Evolutionary conservation across 345 rosid species (phyloP).

Genomic region (Syzygium aromaticum): DNA sequence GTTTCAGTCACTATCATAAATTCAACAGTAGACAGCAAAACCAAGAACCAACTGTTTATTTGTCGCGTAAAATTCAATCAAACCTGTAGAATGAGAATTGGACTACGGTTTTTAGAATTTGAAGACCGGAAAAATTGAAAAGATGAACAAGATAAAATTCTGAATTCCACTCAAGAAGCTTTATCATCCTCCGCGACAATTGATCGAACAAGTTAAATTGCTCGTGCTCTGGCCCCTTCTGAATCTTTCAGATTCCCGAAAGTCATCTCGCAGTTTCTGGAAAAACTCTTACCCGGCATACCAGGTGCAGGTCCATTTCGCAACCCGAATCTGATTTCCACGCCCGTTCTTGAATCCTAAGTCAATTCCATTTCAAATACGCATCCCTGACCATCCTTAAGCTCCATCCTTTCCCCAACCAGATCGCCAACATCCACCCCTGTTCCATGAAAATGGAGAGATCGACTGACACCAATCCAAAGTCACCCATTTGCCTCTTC

Average conservation of each 20-base stretch:
- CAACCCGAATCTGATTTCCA: not conserved
- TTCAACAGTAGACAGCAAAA: not conserved
- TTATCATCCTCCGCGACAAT: not conserved
- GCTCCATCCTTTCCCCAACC: not conserved
- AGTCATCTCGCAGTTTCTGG: not conserved
- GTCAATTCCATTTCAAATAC: not conserved
- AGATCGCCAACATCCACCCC: not conserved
- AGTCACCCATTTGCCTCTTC: constrained; percentile 52
- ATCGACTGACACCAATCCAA: constrained; percentile 10
- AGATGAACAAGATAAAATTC: not conserved
- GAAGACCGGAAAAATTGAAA: not conserved
- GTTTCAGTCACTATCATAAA: not conserved
- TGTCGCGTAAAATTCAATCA: not conserved
- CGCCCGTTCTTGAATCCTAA: not conserved
- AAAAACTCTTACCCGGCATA: not conserved
- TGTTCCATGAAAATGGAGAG: not conserved
- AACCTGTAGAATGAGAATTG: not conserved
- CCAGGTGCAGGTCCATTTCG: not conserved
- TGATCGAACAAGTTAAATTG: not conserved
- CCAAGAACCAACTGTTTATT: not conserved
- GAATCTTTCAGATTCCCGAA: not conserved
- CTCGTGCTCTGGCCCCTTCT: not conserved
- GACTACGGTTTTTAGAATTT: not conserved
- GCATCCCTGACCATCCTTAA: not conserved
- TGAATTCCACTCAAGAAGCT: not conserved